Percentiles rank a stretch among this genome's conserved stretches.
Conservation (phyloP, 257 asterid genomes). For the Solanum peruvianum region DNA sequence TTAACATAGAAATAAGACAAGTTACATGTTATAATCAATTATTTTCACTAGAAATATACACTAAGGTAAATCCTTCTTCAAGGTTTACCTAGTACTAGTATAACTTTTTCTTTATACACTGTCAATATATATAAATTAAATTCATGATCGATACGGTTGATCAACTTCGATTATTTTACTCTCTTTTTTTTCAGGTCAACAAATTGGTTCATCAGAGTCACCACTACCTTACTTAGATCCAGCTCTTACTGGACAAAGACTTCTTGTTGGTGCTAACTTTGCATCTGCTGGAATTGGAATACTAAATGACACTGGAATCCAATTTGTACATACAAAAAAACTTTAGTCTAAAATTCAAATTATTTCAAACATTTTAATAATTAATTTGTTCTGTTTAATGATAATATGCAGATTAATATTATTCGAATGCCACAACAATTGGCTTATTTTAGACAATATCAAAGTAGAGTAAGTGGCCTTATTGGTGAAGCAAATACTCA, state of each 20-base stretch:
- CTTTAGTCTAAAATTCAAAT: not conserved
- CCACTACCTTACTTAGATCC: slow-evolving; percentile 69
- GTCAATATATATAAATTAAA: not conserved
- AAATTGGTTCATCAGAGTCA: slow-evolving; percentile 46
- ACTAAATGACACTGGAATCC: slow-evolving; percentile 78
- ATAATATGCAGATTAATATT: slow-evolving; percentile 44
- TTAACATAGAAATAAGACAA: not conserved
- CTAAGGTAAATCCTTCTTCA: no score
- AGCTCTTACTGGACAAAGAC: slow-evolving; percentile 36
- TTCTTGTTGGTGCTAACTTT: slow-evolving; percentile 63
- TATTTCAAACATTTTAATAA: not conserved
- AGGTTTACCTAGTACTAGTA: not conserved
- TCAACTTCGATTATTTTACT: not conserved
- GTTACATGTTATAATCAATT: not conserved
- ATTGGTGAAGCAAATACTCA: slow-evolving; percentile 36
- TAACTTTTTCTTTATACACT: not conserved
- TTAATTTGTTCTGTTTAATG: not conserved
- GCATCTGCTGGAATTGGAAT: slow-evolving; percentile 86
- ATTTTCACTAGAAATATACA: no score
- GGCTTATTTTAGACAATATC: slow-evolving; percentile 51
- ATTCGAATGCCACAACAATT: slow-evolving; percentile 50
- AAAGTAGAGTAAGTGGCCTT: slow-evolving; percentile 33
- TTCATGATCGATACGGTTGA: not conserved
- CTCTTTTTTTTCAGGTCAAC: slow-evolving; percentile 29
- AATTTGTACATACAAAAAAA: slow-evolving; percentile 40